phyloP scores from a whole-genome alignment of 1,284 basidiomycete species.

The Chiua sp. region DNA sequence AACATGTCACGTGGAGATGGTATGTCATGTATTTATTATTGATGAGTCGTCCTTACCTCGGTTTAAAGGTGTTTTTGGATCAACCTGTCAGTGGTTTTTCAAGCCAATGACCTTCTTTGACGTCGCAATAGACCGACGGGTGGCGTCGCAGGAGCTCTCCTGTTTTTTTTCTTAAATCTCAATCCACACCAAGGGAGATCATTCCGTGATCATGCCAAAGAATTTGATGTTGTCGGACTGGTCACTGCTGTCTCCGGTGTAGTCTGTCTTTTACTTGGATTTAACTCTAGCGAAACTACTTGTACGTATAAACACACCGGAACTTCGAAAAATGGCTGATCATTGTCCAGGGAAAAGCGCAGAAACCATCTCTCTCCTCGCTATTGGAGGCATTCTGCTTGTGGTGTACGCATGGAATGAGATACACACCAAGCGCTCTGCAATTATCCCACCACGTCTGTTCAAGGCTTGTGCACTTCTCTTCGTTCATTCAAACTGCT shows the following conservation, averaged over 20 bases:
- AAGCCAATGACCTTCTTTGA: background rate
- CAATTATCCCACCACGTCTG: conserved; percentile 57
- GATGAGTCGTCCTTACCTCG: conserved; percentile 1
- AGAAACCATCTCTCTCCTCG: conserved; percentile 54
- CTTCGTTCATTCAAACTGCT: background rate
- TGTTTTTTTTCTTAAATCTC: conserved; percentile 41
- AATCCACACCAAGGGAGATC: conserved; percentile 39
- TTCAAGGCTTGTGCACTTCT: conserved; percentile 37
- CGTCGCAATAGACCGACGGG: conserved; percentile 42
- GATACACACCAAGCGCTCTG: conserved; percentile 50
- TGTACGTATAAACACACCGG: conserved; percentile 19
- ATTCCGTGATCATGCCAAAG: conserved; percentile 37
- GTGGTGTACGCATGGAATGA: conserved; percentile 49
- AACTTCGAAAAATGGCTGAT: conserved; percentile 4
- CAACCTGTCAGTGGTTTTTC: conserved; percentile 35
- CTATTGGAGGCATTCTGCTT: conserved; percentile 49
- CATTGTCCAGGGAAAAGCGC: conserved; percentile 33
- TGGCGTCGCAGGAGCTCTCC: conserved; percentile 43
- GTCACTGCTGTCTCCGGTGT: conserved; percentile 50
- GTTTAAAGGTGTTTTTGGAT: conserved; percentile 41
- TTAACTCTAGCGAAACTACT: conserved; percentile 35
- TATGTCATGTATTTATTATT: conserved; percentile 14
- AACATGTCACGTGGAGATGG: conserved; percentile 45
- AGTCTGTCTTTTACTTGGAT: conserved; percentile 51
- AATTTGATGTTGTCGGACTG: conserved; percentile 57